Percentiles rank a stretch among this genome's conserved stretches.
phyloP scores from a whole-genome alignment of 108 stramenopile genomes.

The Ochromonas danica region DNA sequence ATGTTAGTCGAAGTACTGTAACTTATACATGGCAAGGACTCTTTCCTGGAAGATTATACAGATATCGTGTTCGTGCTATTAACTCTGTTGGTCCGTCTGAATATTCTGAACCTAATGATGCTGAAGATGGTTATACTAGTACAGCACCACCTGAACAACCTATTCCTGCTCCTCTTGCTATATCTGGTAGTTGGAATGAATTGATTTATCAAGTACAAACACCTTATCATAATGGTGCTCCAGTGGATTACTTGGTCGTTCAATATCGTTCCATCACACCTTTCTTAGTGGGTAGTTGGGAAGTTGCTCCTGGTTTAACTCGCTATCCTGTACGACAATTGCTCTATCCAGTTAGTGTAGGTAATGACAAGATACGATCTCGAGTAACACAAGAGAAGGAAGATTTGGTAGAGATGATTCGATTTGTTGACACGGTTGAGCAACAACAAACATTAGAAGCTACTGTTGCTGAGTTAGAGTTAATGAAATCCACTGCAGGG shows the following conservation, averaged over 20 bases:
- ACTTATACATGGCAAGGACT: constrained; percentile 10
- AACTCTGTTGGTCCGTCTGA: constrained; percentile 4
- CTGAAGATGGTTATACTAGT: not conserved
- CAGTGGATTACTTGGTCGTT: not conserved
- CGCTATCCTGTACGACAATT: no score
- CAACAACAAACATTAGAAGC: constrained; percentile 24
- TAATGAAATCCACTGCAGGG: not conserved
- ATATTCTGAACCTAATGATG: constrained; percentile 11
- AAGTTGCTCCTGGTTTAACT: not conserved
- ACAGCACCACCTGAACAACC: constrained; percentile 32
- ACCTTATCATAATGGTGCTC: constrained; percentile 16
- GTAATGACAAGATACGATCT: not conserved
- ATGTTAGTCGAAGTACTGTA: not conserved
- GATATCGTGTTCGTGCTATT: not conserved
- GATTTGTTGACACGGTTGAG: not conserved
- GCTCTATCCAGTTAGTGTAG: not conserved
- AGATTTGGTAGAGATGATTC: not conserved
- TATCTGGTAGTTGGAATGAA: not conserved
- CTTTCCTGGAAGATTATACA: constrained; percentile 12
- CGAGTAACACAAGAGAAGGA: not conserved
- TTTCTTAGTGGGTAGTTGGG: not conserved
- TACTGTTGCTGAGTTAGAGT: not conserved
- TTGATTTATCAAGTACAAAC: not conserved
- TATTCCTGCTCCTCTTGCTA: not conserved
- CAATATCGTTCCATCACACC: constrained; percentile 1